phyloP scores from a whole-genome alignment of 169 alveolate species.

The Cryptosporidium bovis region DNA sequence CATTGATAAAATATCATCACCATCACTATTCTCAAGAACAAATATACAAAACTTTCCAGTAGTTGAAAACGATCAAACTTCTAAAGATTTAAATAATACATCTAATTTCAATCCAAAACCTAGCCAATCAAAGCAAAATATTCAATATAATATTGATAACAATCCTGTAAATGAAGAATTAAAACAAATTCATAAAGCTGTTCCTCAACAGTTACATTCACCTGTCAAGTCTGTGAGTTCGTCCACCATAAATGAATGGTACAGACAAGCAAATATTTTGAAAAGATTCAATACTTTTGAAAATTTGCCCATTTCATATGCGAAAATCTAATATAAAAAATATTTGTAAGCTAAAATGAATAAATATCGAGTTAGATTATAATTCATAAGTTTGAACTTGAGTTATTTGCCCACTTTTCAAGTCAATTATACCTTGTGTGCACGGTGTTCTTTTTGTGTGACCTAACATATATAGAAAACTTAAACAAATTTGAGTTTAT shows the following conservation, averaged over 20 bases:
- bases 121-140: not conserved
- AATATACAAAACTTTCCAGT: not conserved
- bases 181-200: conserved; percentile 6
- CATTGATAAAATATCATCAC: conserved; percentile 11
- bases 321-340: not conserved
- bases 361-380: conserved; percentile 1
- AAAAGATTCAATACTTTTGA: conserved; percentile 57
- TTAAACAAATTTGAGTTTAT: not conserved
- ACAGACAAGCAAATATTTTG: conserved; percentile 64
- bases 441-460: conserved; percentile 8
- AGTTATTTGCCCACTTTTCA: not conserved
- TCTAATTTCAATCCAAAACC: not conserved
- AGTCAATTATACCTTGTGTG: not conserved
- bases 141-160: not conserved
- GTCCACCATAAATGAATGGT: conserved; percentile 65
- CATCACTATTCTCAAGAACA: not conserved
- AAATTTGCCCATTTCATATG: conserved; percentile 18
- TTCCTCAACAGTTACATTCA: not conserved
- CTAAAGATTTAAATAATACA: not conserved
- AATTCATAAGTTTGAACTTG: too few relatives aligned
- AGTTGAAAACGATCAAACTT: not conserved
- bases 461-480: not conserved
- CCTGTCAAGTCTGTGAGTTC: conserved; percentile 56
- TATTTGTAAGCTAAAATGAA: conserved; percentile 1
- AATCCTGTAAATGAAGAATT: not conserved